These are phyloP conservation scores for Lignosus rhinocerotis DNA, from an alignment of 1,284 basidiomycete genomes.

Conservation along the genomic window DNA sequence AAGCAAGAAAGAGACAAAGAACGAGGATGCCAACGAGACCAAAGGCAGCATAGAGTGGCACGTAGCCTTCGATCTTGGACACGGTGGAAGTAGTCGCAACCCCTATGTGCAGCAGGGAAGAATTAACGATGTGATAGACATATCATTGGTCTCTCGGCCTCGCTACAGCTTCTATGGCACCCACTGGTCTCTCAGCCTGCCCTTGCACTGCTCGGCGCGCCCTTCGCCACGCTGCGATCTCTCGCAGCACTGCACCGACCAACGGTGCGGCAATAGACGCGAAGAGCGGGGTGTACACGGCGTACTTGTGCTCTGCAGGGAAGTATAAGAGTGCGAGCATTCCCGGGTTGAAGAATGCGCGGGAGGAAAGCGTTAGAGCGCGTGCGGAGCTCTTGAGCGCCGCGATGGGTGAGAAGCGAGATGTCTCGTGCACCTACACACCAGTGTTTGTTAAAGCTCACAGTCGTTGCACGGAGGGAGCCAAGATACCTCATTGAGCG, in stretches of 20 bases:
- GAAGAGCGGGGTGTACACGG: slow-evolving; percentile 91
- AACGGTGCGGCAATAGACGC: slow-evolving; percentile 86
- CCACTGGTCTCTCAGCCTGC: neutral
- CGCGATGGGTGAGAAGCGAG: slow-evolving; percentile 43
- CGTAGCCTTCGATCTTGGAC: too few relatives aligned
- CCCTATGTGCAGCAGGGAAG: too few relatives aligned
- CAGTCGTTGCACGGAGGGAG: slow-evolving; percentile 1
- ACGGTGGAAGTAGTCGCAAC: too few relatives aligned
- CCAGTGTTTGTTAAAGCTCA: neutral
- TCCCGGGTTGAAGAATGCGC: slow-evolving; percentile 95
- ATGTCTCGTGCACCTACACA: slow-evolving; percentile 44
- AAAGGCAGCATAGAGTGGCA: slow-evolving; percentile 2
- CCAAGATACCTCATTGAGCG: slow-evolving; percentile 66
- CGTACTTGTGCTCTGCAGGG: slow-evolving; percentile 93
- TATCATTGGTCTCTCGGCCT: neutral
- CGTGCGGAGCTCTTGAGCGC: slow-evolving; percentile 63
- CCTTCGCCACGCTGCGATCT: slow-evolving; percentile 60
- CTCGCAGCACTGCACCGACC: slow-evolving; percentile 71
- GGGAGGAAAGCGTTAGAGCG: slow-evolving; percentile 75
- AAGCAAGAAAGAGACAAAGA: neutral
- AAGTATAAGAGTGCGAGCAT: slow-evolving; percentile 98
- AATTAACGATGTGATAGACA: neutral
- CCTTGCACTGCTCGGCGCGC: slow-evolving; percentile 12
- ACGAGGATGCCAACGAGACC: slow-evolving; percentile 2
- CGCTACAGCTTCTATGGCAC: neutral